Evolutionary conservation across 2,329 filamentous ascomycete species (phyloP).

Genomic region (Hymenoscyphus occultus): DNA sequence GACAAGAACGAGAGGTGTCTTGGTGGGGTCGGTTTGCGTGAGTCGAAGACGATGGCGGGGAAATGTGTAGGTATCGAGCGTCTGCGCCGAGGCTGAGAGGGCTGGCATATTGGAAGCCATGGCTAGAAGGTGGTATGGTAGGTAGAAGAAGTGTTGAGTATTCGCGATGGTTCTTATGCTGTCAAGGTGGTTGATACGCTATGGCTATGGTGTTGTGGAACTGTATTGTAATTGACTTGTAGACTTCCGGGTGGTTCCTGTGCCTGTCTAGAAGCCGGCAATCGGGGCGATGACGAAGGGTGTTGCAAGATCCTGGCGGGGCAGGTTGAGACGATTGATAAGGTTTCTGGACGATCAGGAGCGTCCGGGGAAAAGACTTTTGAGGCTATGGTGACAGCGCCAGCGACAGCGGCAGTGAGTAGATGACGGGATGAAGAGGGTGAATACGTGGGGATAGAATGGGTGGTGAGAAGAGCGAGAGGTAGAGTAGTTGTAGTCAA

Average conservation of each 20-base stretch:
- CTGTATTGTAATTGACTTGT: neutral
- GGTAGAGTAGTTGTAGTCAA: neutral
- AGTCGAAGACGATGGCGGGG: constrained; percentile 57
- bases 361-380: neutral
- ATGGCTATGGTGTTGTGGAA: neutral
- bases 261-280: neutral
- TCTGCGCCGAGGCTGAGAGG: constrained; percentile 18
- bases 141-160: neutral
- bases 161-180: neutral
- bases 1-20: constrained; percentile 64
- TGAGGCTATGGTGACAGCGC: neutral
- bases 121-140: neutral
- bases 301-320: neutral
- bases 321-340: neutral
- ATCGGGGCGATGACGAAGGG: neutral
- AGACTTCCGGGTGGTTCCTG: neutral
- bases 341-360: neutral
- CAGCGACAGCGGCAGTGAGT: neutral
- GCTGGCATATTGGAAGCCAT: constrained; percentile 17
- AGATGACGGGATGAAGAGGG: neutral
- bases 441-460: neutral
- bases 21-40: constrained; percentile 51
- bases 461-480: neutral
- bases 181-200: neutral
- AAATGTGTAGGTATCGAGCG: constrained; percentile 41